Base-by-base conservation (phyloP, 140 eudicot genomes). In the Cichorium intybus region DNA sequence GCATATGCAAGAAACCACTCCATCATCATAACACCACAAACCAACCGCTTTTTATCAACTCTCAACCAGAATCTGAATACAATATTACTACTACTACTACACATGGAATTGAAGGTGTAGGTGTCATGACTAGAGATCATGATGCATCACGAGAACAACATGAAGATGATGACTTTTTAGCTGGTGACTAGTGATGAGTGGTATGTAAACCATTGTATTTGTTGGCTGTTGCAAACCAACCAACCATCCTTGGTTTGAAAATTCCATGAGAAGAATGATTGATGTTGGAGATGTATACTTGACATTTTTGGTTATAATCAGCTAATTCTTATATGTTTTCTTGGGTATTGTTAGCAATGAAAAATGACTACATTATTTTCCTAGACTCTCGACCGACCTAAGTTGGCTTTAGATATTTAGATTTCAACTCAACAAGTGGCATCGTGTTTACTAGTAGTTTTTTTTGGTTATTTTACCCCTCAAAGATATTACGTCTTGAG, bases 1-100 rank as follows among this genome's bases (percentile, higher is more conserved):
- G 99, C 74, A 86, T 93, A 24, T 93, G 99, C 76, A 72, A 77
- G 63, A 88, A 71, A 62, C 89, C 95, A 11, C 64, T 62, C 69
- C 39, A 51, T 55, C 10, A 27, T n/a, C 23, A 33, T 24, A 64
- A 56, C 56, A 56, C 23, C 43, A 46, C 10, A 29, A 21, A 57
- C 35, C 64, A 61, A 33, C 67, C n/a, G n/a, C n/a, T n/a, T n/a
- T 3, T 33, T 12, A 66, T 41, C 28, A 67, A 60, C 24, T 29
- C 74, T 8, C 71, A 57, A 24, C 35, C 61, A 53, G 76, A 64
- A 28, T 71, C 69, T 34, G 31, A 57, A 28, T 35, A 77, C 34
- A 71, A 45, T 29, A 31, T 8, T 31, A 3, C n/a, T 39, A 12
- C 16, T 12, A 12, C 46, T 39, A 39, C 46, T 11, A 58, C 60